Evolutionary conservation across 2,329 filamentous ascomycete genomes (phyloP), one percentile per base, ranked within the genome.

Genomic region (Acrocalymma vagum): DNA sequence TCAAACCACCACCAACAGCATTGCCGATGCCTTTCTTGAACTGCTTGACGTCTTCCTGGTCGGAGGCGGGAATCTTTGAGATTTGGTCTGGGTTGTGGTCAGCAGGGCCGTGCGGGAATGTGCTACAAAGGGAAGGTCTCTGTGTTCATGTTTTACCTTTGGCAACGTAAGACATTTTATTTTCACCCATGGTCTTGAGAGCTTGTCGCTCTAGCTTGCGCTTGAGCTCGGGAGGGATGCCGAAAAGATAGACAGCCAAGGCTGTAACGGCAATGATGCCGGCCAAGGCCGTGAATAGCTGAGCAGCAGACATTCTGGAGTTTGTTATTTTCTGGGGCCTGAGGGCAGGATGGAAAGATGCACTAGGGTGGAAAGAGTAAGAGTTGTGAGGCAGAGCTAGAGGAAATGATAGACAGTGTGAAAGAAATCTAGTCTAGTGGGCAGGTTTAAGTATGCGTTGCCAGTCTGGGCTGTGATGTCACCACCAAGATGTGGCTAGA

Each of bases 151-250:
- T 7, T 13, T 4, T 40, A 68, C 70, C 69, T 51, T 72, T 71
- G 45, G 66, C 56, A 26, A 71, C 45, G 48, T 72, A 72, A 11
- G 67, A 71, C 48, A 70, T 65, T 55, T 78, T 78, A 64, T 78
- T 78, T 56, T 78, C 75, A 44, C 76, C 76, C 74, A 78, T 78
- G n/a, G 74, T 76, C 50, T 76, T 63, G 25, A 78, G 63, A 4
- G 74, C 76, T 38, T 71, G 63, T 20, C 70, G 63, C 51, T 78
- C 73, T 46, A 78, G 59, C 47, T 72, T 66, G 39, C 72, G 71
- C 62, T 78, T 78, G 40, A 72, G 49, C 45, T 74, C 70, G 0
- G 71, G 69, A 3, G 75, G 73, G 36, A 78, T 73, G 30, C 76
- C 76, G 56, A 77, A 76, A 48, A 78, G 48, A 59, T 73, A 76